Base-by-base conservation (phyloP, 441 rosid species). In the Arabidopsis lyrata region DNA sequence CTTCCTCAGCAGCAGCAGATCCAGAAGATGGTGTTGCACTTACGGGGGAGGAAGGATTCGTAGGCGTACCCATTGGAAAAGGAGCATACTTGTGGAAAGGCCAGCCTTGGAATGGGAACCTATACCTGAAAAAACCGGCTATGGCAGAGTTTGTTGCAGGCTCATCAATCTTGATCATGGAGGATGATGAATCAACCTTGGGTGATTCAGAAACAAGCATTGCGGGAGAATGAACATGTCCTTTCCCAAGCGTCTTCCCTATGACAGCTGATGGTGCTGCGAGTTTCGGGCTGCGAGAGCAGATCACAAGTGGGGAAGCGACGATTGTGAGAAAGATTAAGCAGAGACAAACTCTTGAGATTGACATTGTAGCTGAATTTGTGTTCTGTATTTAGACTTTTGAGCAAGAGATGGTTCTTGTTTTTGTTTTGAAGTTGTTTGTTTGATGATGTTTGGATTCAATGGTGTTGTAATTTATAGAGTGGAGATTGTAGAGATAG, bases 101-200 rank as follows among this genome's bases (percentile, higher is more conserved):
- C 81, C 81, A 78, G 9, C 78, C 78, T 38, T 49, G 76, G 67
- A 69, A 78, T 16, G 81, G 81, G 68, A 69, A 64, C n/a, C 36
- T 54, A 15, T 53, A 38, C 78, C 29, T 74, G 76, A 63, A 78
- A 10, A 78, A 78, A 22, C 44, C 62, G 3, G 78, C 7, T 36
- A 78, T 73, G 0, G 24, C 74, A 4, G 71, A 50, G 73, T 45
- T 72, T 18, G 63, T 54, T 58, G 58, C 64, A 44, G 73, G 65
- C 57, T 71, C 76, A 36, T 65, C 61, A 70, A 71, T 70, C 54
- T 65, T 71, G 76, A 18, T 20, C 76, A 77, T 70, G 42, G 76
- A 77, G 6, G 72, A 52, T 3, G 68, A 57, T 39, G 62, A 48
- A 32, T 63, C 80, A 50, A 57, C 35, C 31, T 57, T 44, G 18